These are phyloP conservation scores for Exophiala xenobiotica DNA, from an alignment of 2,329 filamentous ascomycete genomes.

Conservation along the genomic window DNA sequence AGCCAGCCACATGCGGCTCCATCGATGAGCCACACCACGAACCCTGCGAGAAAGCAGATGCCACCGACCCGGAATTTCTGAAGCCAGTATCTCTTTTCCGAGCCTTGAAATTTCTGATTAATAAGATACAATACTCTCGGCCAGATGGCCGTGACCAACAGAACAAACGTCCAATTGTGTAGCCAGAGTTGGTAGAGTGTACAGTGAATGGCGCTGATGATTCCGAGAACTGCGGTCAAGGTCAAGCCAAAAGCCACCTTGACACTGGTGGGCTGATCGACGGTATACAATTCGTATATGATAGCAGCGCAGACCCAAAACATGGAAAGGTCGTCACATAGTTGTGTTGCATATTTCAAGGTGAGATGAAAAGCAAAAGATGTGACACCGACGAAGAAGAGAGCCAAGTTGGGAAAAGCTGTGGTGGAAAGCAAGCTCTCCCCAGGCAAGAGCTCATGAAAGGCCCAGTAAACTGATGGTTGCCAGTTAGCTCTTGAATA, in stretches of 20 bases:
- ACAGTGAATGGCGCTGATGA: slow-evolving; percentile 25
- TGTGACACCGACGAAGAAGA: slow-evolving; percentile 31
- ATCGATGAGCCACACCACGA: slow-evolving; percentile 33
- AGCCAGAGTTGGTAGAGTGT: slow-evolving; percentile 21
- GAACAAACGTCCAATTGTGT: slow-evolving; percentile 20
- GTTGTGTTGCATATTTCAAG: slow-evolving; percentile 28
- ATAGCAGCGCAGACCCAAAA: slow-evolving; percentile 28
- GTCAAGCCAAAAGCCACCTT: slow-evolving; percentile 13
- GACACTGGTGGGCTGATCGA: slow-evolving; percentile 11
- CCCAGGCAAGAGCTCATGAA: slow-evolving; percentile 17
- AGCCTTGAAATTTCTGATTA: slow-evolving; percentile 9
- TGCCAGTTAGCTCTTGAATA: background rate
- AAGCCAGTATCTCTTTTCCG: slow-evolving; percentile 17
- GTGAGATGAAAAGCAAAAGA: slow-evolving; percentile 31
- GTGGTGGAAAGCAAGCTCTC: slow-evolving; percentile 20
- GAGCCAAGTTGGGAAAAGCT: slow-evolving; percentile 26
- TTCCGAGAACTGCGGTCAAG: slow-evolving; percentile 19
- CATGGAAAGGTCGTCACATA: slow-evolving; percentile 28
- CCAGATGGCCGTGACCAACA: slow-evolving; percentile 24
- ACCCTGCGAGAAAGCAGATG: slow-evolving; percentile 23
- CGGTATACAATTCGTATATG: slow-evolving; percentile 25
- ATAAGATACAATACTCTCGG: slow-evolving; percentile 24
- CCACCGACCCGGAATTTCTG: slow-evolving; percentile 21
- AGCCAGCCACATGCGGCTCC: slow-evolving; percentile 29
- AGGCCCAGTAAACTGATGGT: slow-evolving; percentile 23